Conservation (phyloP, 2,329 filamentous ascomycete genomes). For the Fragosphaeria purpurea region DNA sequence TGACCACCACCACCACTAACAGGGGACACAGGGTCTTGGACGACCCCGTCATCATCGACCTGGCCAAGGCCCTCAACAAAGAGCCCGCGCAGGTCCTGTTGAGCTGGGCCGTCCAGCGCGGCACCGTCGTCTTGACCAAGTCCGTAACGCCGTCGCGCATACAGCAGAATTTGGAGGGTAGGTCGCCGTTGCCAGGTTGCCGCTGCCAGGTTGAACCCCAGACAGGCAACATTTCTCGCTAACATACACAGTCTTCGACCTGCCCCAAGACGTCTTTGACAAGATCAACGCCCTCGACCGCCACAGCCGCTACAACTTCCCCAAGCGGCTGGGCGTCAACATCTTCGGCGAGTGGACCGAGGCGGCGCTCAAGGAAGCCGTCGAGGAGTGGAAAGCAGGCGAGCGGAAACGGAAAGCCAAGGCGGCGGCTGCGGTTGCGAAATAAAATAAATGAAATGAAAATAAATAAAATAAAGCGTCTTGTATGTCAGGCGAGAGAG, state of each 20-base stretch:
- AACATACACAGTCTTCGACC: conserved; percentile 30
- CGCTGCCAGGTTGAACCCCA: no score
- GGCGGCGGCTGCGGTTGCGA: background rate
- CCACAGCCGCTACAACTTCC: conserved; percentile 44
- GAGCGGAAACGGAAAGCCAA: background rate
- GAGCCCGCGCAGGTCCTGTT: conserved; percentile 67
- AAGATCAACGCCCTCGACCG: conserved; percentile 42
- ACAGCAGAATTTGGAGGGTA: conserved; percentile 45
- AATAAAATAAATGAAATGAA: background rate
- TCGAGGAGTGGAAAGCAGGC: conserved; percentile 4
- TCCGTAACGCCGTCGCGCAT: conserved; percentile 42
- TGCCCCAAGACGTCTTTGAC: conserved; percentile 43
- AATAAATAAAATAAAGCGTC: background rate
- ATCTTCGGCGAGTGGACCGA: conserved; percentile 16
- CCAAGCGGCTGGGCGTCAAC: conserved; percentile 40
- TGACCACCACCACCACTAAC: background rate
- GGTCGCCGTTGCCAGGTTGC: conserved; percentile 15
- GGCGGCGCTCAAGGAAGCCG: conserved; percentile 1
- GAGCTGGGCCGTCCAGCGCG: conserved; percentile 76
- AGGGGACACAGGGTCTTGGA: background rate
- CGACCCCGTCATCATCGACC: conserved; percentile 1
- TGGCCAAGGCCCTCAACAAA: conserved; percentile 4
- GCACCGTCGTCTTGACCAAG: conserved; percentile 69
- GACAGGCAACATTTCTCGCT: no score
- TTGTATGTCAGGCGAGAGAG: no score